phyloP scores from a whole-genome alignment of 2,329 filamentous ascomycete genomes.

The Cadophora gregata region DNA sequence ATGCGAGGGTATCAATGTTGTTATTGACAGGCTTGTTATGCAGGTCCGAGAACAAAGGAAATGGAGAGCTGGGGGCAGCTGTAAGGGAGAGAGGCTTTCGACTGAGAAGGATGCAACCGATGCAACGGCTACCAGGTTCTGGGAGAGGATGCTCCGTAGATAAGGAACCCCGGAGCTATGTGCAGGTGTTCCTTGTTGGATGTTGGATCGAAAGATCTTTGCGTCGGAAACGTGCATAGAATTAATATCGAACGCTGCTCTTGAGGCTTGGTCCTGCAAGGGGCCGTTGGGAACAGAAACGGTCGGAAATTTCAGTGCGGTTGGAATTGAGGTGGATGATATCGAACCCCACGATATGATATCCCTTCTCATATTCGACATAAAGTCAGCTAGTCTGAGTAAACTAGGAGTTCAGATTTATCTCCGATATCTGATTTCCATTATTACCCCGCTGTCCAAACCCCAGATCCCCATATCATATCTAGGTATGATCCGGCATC shows the following conservation, averaged over 20 bases:
- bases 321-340: background rate
- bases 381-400: background rate
- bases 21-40: background rate
- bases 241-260: background rate
- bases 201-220: constrained; percentile 21
- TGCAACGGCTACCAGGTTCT: background rate
- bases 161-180: background rate
- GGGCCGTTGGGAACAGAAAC: background rate
- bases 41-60: background rate
- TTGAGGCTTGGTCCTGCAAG: background rate
- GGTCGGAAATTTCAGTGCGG: background rate
- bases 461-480: background rate
- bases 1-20: background rate
- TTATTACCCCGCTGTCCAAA: background rate
- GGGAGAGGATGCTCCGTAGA: background rate
- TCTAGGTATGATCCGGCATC: background rate
- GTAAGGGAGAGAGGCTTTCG: background rate
- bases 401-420: background rate
- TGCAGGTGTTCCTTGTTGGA: constrained; percentile 16
- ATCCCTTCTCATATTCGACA: background rate
- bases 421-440: background rate
- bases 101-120: background rate
- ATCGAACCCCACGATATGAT: background rate
- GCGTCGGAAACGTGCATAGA: background rate
- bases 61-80: background rate